These are phyloP conservation scores for Penicillium cosmopolitanum DNA, from an alignment of 495 filamentous ascomycete species.

Conservation along the genomic window DNA sequence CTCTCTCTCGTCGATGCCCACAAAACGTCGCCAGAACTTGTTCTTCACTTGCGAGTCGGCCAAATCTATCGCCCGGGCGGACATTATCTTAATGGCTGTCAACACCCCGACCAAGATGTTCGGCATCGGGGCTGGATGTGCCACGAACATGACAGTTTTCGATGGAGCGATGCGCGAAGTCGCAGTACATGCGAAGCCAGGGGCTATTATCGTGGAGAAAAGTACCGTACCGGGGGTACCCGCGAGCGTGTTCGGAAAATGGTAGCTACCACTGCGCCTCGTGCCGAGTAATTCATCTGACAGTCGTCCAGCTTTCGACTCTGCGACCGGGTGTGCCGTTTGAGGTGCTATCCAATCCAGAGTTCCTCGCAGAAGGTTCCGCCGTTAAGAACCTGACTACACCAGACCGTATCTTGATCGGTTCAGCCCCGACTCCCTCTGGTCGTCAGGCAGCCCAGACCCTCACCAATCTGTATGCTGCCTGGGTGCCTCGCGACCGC, in stretches of 20 bases:
- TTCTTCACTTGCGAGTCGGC: constrained; percentile 71
- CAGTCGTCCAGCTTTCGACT: neutral
- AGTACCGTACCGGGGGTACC: constrained; percentile 76
- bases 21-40: constrained; percentile 49
- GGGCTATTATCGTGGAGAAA: constrained; percentile 80
- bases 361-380: constrained; percentile 78
- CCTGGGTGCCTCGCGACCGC: constrained; percentile 64
- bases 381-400: constrained; percentile 68
- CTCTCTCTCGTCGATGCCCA: too few relatives aligned
- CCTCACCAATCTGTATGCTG: constrained; percentile 64
- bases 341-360: constrained; percentile 79
- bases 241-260: constrained; percentile 68
- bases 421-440: constrained; percentile 56
- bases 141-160: constrained; percentile 69
- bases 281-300: too few relatives aligned
- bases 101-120: constrained; percentile 78
- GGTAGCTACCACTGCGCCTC: constrained; percentile 50
- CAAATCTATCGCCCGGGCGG: constrained; percentile 62
- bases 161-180: constrained; percentile 68
- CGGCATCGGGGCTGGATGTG: constrained; percentile 67
- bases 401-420: constrained; percentile 76
- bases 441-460: constrained; percentile 62
- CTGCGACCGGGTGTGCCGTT: constrained; percentile 59
- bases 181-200: constrained; percentile 62
- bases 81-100: constrained; percentile 75